phyloP scores from a whole-genome alignment of 2,329 filamentous ascomycete species.

The Ophiognomonia clavigignenti-juglandacearum region DNA sequence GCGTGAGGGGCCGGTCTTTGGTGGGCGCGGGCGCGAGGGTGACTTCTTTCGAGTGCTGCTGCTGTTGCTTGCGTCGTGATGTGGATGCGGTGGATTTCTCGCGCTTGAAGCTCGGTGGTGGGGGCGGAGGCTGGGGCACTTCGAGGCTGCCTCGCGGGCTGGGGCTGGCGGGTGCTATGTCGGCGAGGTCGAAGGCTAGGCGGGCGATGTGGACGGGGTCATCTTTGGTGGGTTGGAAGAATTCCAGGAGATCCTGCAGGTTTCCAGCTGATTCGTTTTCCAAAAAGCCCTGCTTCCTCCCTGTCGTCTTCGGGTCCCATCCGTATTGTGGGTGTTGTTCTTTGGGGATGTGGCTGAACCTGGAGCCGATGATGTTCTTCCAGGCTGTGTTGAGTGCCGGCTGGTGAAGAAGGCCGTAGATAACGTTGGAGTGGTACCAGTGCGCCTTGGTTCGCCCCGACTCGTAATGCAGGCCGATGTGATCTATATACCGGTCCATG shows the following conservation, averaged over 20 bases:
- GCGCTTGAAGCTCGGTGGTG: slow-evolving; percentile 11
- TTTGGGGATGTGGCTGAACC: slow-evolving; percentile 37
- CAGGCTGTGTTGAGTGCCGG: slow-evolving; percentile 57
- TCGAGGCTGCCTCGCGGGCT: slow-evolving; percentile 7
- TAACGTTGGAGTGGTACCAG: slow-evolving; percentile 65
- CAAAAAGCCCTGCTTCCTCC: slow-evolving; percentile 51
- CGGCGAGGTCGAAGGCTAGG: slow-evolving; percentile 53
- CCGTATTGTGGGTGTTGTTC: slow-evolving; percentile 52
- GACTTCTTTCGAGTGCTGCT: slow-evolving; percentile 10
- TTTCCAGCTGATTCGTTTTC: slow-evolving; percentile 60
- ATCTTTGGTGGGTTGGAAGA: slow-evolving; percentile 54
- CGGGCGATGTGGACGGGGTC: slow-evolving; percentile 54
- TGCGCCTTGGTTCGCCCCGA: slow-evolving; percentile 57
- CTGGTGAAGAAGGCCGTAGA: slow-evolving; percentile 64
- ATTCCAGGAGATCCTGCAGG: slow-evolving; percentile 60
- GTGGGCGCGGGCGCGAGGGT: neutral
- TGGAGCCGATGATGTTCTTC: slow-evolving; percentile 49
- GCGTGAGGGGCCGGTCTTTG: slow-evolving; percentile 12
- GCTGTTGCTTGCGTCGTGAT: slow-evolving; percentile 9
- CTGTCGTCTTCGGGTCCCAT: slow-evolving; percentile 55
- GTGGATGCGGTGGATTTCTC: slow-evolving; percentile 12
- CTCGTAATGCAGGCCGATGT: slow-evolving; percentile 65
- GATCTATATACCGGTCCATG: slow-evolving; percentile 63
- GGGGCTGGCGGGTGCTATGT: slow-evolving; percentile 20
- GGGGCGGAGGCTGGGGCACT: slow-evolving; percentile 10